Evolutionary conservation across 257 asterid species (phyloP), one percentile per base, ranked within the genome.

Genomic region (Plantago elongata): DNA sequence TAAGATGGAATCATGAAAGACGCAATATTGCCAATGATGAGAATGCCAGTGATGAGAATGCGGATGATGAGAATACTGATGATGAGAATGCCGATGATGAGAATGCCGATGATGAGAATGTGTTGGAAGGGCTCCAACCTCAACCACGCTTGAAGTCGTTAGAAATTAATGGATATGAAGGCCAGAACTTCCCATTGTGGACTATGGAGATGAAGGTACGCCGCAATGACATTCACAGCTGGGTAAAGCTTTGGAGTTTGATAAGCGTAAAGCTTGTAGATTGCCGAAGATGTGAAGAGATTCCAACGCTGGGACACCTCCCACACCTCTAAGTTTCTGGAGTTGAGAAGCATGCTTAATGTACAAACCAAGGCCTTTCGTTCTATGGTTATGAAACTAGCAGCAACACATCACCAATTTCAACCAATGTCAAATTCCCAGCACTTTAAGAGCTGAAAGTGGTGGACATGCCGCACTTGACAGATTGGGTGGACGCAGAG

Each of bases 111-210:
- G 18, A 38, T 5, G n/a, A 17, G 50, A 38, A 30, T 51, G 60
- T 77, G n/a, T 58, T 77, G 47, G 69, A 64, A 63, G 77, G 72
- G 15, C 81, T 75, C 8, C 54, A 61, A 48, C 75, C 78, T 45
- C 73, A 69, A 22, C 64, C 51, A 11, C 69, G 69, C 37, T 9
- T 72, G 29, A 16, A 58, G 30, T 16, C 34, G 11, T 18, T 72
- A 22, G 27, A 1, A 22, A 22, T 22, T 22, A 2, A 22, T 22
- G 27, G 27, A 22, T 22, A 22, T 22, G 27, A 22, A 22, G 27
- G 27, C 27, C 1, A 22, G 2, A 22, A 2, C 5, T 69, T 76
- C 5, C 73, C 78, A 5, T 3, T n/a, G 5, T 77, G 73, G 78
- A 44, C 60, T 13, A 60, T 49, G 62, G 54, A 60, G 3, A 61